phyloP scores from a whole-genome alignment of 1,139 yeast species.

The Wickerhamiella pararugosa region DNA sequence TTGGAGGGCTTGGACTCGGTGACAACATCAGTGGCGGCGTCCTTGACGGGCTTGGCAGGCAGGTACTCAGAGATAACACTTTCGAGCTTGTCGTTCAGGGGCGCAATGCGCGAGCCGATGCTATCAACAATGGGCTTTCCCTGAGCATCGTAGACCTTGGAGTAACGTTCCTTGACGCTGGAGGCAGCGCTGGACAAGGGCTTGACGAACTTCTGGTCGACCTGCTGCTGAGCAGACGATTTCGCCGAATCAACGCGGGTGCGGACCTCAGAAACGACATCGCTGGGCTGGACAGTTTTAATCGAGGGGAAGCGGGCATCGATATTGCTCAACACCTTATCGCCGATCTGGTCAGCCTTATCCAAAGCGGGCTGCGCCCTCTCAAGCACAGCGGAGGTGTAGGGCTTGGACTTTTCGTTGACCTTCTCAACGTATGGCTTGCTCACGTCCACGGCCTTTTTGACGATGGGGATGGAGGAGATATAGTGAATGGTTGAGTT shows the following conservation, averaged over 20 bases:
- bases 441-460: constrained; percentile 5
- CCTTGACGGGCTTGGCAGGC: constrained; percentile 28
- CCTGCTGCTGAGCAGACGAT: constrained; percentile 20
- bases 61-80: constrained; percentile 30
- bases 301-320: constrained; percentile 25
- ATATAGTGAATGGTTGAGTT: background rate
- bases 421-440: constrained; percentile 5
- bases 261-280: constrained; percentile 22
- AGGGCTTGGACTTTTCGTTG: constrained; percentile 15
- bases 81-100: constrained; percentile 42
- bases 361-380: constrained; percentile 22
- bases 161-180: constrained; percentile 22
- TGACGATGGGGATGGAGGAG: background rate
- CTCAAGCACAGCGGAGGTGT: constrained; percentile 17
- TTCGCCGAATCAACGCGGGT: constrained; percentile 22
- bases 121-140: constrained; percentile 31
- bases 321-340: constrained; percentile 21
- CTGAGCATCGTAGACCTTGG: constrained; percentile 33
- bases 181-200: constrained; percentile 23
- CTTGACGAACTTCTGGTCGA: constrained; percentile 20
- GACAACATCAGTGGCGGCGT: constrained; percentile 19
- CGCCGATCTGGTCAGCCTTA: constrained; percentile 27
- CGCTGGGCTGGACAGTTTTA: constrained; percentile 24
- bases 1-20: constrained; percentile 23
- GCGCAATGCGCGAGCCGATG: constrained; percentile 46